Conservation (phyloP, 1,284 basidiomycete genomes). For the Sporisorium exsertum region DNA sequence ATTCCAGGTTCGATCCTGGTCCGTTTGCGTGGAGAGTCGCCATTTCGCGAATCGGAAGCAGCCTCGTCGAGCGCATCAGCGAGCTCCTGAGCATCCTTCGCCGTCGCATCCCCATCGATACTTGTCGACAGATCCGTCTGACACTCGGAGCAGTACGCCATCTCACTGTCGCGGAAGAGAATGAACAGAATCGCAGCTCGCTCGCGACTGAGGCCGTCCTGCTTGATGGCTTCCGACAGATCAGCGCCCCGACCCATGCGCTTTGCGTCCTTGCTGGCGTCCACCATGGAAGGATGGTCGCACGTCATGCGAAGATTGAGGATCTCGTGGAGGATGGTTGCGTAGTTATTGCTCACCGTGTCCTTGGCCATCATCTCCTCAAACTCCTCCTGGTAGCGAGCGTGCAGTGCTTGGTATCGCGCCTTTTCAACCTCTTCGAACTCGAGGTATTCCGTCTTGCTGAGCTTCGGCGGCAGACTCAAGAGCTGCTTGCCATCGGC, state of each 20-base stretch:
- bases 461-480: slow-evolving; percentile 82
- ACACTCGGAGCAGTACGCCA: slow-evolving; percentile 88
- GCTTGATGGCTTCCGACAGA: slow-evolving; percentile 74
- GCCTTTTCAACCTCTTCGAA: slow-evolving; percentile 84
- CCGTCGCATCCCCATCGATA: slow-evolving; percentile 32
- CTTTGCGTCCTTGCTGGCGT: slow-evolving; percentile 70
- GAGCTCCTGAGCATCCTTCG: slow-evolving; percentile 70
- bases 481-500: slow-evolving; percentile 87
- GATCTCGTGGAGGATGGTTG: slow-evolving; percentile 91
- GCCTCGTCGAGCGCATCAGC: slow-evolving; percentile 73
- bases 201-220: slow-evolving; percentile 81
- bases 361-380: slow-evolving; percentile 86
- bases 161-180: slow-evolving; percentile 84
- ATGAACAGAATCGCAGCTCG: slow-evolving; percentile 84
- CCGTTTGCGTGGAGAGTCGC: slow-evolving; percentile 16
- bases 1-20: slow-evolving; percentile 26
- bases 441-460: slow-evolving; percentile 85
- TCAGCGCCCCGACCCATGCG: slow-evolving; percentile 75
- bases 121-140: slow-evolving; percentile 76
- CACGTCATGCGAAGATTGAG: slow-evolving; percentile 88
- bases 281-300: slow-evolving; percentile 91
- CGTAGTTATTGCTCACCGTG: slow-evolving; percentile 93
- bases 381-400: slow-evolving; percentile 89
- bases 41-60: slow-evolving; percentile 54
- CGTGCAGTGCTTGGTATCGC: slow-evolving; percentile 89